Percentiles rank a stretch among this genome's conserved stretches.
These are phyloP conservation scores for Colletotrichum chlorophyti DNA, from an alignment of 2,329 filamentous ascomycete genomes.

Conservation along the genomic window DNA sequence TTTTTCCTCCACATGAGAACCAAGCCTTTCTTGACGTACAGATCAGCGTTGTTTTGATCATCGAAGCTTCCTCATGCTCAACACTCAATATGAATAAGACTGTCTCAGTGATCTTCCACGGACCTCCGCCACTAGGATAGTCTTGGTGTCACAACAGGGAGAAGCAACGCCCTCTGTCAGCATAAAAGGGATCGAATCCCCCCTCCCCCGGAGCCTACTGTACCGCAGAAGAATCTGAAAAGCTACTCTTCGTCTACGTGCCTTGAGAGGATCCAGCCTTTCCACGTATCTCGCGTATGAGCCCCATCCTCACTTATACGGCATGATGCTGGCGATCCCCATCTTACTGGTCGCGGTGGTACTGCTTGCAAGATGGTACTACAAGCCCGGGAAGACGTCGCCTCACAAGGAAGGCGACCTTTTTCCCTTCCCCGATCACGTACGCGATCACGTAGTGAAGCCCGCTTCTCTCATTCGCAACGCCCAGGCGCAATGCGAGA, in stretches of 20 bases:
- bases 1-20: background rate
- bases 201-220: too few relatives aligned
- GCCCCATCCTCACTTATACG: background rate
- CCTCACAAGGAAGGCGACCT: constrained; percentile 28
- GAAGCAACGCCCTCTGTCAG: too few relatives aligned
- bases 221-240: too few relatives aligned
- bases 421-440: constrained; percentile 24
- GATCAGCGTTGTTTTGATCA: background rate
- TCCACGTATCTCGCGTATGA: background rate
- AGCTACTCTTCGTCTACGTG: too few relatives aligned
- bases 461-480: constrained; percentile 15
- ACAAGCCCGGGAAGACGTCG: constrained; percentile 20
- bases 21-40: background rate
- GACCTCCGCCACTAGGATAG: background rate
- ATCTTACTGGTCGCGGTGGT: background rate
- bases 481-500: constrained; percentile 12
- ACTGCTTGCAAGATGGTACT: constrained; percentile 5
- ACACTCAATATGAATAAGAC: background rate
- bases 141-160: background rate
- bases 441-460: constrained; percentile 1
- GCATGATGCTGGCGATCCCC: background rate
- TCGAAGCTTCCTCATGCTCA: background rate
- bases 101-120: constrained; percentile 1
- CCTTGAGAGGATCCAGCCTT: background rate
- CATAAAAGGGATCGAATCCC: too few relatives aligned